phyloP scores from a whole-genome alignment of 1,284 basidiomycete species.

The Ustilago tritici region DNA sequence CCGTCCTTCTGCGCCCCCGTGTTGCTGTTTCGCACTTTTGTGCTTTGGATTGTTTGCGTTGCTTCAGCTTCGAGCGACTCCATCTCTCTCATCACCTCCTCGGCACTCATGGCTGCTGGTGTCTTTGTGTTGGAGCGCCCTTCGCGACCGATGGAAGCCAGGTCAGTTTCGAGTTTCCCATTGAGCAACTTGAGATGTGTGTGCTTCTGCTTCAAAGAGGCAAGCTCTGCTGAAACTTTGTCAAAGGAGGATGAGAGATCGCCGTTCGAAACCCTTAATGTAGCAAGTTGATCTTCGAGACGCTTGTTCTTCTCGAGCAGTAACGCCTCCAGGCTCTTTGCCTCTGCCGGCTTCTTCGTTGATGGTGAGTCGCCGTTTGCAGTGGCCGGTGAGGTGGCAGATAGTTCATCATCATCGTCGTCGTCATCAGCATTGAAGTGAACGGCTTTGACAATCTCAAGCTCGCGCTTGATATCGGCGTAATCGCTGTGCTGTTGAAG shows the following conservation, averaged over 20 bases:
- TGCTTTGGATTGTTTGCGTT: slow-evolving; percentile 1
- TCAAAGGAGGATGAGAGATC: slow-evolving; percentile 31
- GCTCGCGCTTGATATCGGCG: slow-evolving; percentile 78
- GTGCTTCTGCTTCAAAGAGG: slow-evolving; percentile 77
- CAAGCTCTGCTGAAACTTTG: slow-evolving; percentile 75
- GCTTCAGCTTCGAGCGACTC: slow-evolving; percentile 42
- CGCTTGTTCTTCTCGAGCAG: slow-evolving; percentile 93
- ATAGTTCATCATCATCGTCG: slow-evolving; percentile 71
- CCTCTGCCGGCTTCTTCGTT: slow-evolving; percentile 59
- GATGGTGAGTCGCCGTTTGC: slow-evolving; percentile 9
- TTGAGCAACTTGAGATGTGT: slow-evolving; percentile 83
- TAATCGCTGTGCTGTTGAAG: slow-evolving; percentile 74
- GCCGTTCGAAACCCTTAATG: slow-evolving; percentile 79
- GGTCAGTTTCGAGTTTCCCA: slow-evolving; percentile 89
- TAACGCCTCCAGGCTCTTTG: slow-evolving; percentile 86
- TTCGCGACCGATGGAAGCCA: slow-evolving; percentile 72
- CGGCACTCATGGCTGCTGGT: slow-evolving; percentile 26
- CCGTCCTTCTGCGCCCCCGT: slow-evolving; percentile 6
- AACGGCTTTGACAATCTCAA: slow-evolving; percentile 58
- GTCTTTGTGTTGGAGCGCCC: slow-evolving; percentile 11
- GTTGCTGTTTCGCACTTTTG: slow-evolving; percentile 1
- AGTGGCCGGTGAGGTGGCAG: neutral
- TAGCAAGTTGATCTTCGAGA: slow-evolving; percentile 92
- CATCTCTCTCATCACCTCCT: slow-evolving; percentile 43
- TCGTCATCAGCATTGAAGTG: slow-evolving; percentile 71